Percentiles rank a stretch among this genome's conserved stretches.
Evolutionary conservation across 257 asterid species (phyloP).

Genomic region (Ophiorrhiza pumila): DNA sequence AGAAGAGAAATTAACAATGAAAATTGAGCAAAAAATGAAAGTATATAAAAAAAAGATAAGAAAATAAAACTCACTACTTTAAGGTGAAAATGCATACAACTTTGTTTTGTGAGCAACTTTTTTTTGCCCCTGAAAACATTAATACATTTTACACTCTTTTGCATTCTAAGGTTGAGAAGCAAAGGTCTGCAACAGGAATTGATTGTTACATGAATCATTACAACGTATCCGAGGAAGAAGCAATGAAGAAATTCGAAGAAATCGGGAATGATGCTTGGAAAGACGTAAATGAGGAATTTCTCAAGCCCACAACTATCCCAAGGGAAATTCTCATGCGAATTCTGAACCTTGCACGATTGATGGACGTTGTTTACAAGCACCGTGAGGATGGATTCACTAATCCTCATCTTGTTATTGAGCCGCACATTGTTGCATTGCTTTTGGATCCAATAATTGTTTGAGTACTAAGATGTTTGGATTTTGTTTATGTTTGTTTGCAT

Average conservation of each 20-base stretch:
- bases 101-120: neutral
- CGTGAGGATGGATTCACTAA: slow-evolving; percentile 41
- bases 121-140: neutral
- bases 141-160: neutral
- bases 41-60: too few relatives aligned
- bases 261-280: slow-evolving; percentile 50
- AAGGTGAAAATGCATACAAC: neutral
- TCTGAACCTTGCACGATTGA: slow-evolving; percentile 34
- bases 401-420: slow-evolving; percentile 43
- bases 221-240: slow-evolving; percentile 31
- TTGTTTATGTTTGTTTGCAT: too few relatives aligned
- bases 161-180: neutral
- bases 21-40: too few relatives aligned
- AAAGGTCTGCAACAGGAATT: neutral
- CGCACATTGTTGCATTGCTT: slow-evolving; percentile 27
- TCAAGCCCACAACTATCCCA: slow-evolving; percentile 18
- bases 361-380: slow-evolving; percentile 39
- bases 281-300: slow-evolving; percentile 39
- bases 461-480: neutral
- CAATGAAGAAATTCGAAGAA: slow-evolving; percentile 30
- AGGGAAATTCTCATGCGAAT: slow-evolving; percentile 23
- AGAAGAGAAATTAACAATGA: too few relatives aligned
- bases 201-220: slow-evolving; percentile 48
- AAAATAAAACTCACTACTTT: too few relatives aligned
- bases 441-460: slow-evolving; percentile 16